These are phyloP conservation scores for Saprolegnia diclina DNA, from an alignment of 352 stramenopile species.

Conservation along the genomic window DNA sequence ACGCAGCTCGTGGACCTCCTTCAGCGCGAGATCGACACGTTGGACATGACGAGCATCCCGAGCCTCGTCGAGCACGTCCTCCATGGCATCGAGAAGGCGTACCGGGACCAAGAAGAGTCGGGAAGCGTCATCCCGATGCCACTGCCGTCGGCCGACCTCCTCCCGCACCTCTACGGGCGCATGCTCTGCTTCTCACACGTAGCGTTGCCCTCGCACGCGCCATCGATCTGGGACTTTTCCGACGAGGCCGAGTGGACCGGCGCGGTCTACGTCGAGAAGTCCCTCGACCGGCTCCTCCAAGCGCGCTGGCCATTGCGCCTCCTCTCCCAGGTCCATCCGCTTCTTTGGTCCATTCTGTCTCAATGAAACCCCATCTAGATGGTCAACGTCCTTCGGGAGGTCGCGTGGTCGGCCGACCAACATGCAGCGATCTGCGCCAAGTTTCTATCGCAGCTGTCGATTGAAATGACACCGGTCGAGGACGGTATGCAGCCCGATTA, in stretches of 20 bases:
- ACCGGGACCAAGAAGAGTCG: slow-evolving; percentile 24
- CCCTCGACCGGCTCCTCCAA: slow-evolving; percentile 16
- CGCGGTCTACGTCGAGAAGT: slow-evolving; percentile 11
- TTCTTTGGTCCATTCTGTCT: not conserved
- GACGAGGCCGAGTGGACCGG: slow-evolving; percentile 20
- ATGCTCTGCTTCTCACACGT: slow-evolving; percentile 22
- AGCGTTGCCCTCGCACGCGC: not conserved
- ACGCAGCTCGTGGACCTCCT: slow-evolving; percentile 19
- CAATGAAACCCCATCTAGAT: slow-evolving; percentile 1
- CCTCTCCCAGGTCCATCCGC: not conserved
- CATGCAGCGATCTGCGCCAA: slow-evolving; percentile 4
- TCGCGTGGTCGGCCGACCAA: slow-evolving; percentile 9
- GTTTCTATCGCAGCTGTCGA: slow-evolving; percentile 15
- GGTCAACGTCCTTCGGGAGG: slow-evolving; percentile 9
- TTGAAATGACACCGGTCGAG: slow-evolving; percentile 21
- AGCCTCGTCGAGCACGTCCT: slow-evolving; percentile 20
- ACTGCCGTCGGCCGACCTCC: slow-evolving; percentile 16
- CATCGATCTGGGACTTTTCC: slow-evolving; percentile 17
- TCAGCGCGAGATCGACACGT: slow-evolving; percentile 18
- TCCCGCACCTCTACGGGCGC: slow-evolving; percentile 23
- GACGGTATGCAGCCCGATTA: slow-evolving; percentile 14
- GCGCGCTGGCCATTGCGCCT: slow-evolving; percentile 23
- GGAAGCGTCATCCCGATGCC: slow-evolving; percentile 8
- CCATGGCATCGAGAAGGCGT: slow-evolving; percentile 17
- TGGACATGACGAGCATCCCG: slow-evolving; percentile 20